Evolutionary conservation across 2,329 filamentous ascomycete species (phyloP).

Genomic region (Myriosclerotinia duriaeana): DNA sequence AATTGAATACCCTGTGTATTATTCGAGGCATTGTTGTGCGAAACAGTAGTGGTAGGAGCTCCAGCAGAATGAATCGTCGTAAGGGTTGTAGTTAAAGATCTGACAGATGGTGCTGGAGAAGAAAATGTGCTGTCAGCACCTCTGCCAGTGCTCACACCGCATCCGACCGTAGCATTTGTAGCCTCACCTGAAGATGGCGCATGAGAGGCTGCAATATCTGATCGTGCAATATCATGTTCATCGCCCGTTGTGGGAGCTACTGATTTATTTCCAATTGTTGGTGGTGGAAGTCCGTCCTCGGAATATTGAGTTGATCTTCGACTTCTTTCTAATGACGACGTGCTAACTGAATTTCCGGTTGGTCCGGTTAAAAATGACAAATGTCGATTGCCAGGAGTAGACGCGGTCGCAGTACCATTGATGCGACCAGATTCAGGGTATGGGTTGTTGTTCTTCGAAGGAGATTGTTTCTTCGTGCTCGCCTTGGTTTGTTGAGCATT

Average conservation of each 20-base stretch:
- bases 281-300: constrained; percentile 58
- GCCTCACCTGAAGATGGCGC: constrained; percentile 65
- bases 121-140: constrained; percentile 78
- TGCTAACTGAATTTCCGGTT: constrained; percentile 50
- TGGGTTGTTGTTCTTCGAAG: constrained; percentile 69
- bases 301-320: constrained; percentile 62
- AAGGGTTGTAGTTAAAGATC: constrained; percentile 77
- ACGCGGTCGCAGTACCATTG: constrained; percentile 38
- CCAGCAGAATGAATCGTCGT: constrained; percentile 81
- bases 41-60: constrained; percentile 48
- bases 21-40: constrained; percentile 43
- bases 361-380: constrained; percentile 57
- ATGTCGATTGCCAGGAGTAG: constrained; percentile 45
- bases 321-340: constrained; percentile 55
- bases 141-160: constrained; percentile 63
- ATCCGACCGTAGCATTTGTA: constrained; percentile 68
- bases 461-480: constrained; percentile 56
- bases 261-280: constrained; percentile 64
- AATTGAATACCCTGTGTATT: constrained; percentile 53
- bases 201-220: constrained; percentile 74
- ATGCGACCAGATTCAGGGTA: constrained; percentile 78
- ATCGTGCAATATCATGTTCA: constrained; percentile 63
- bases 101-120: constrained; percentile 76
- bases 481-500: constrained; percentile 46
- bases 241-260: constrained; percentile 67